Percentiles rank a stretch among this genome's conserved stretches.
phyloP scores from a whole-genome alignment of 495 filamentous ascomycete genomes.

The Aspergillus bridgeri region DNA sequence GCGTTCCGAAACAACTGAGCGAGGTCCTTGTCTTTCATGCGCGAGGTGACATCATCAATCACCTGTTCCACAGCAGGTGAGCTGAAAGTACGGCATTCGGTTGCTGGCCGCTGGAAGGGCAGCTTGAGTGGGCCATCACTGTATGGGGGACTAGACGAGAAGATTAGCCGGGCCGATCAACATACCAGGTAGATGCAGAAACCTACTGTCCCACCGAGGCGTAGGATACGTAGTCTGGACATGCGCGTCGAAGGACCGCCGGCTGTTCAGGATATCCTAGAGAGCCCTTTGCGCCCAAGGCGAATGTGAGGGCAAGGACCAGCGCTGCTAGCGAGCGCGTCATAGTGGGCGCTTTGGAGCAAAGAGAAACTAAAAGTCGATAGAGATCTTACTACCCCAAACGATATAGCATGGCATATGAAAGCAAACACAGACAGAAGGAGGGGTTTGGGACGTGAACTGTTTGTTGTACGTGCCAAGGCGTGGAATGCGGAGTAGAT shows the following conservation, averaged over 20 bases:
- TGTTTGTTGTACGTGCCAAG: constrained; percentile 6
- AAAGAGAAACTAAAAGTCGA: background rate
- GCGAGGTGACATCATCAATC: constrained; percentile 73
- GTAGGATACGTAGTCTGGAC: constrained; percentile 51
- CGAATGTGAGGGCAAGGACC: constrained; percentile 25
- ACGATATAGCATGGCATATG: background rate
- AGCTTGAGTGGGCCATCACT: constrained; percentile 76
- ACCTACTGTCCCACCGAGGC: constrained; percentile 45
- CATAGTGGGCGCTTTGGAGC: background rate
- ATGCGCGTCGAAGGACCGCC: constrained; percentile 39
- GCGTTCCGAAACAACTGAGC: constrained; percentile 94
- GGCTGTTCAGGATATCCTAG: constrained; percentile 26
- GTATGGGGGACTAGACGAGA: constrained; percentile 57
- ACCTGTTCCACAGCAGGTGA: constrained; percentile 83
- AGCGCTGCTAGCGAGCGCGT: constrained; percentile 14
- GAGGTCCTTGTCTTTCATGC: constrained; percentile 82
- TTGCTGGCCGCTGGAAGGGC: constrained; percentile 83
- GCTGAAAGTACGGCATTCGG: constrained; percentile 81
- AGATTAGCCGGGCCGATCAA: background rate
- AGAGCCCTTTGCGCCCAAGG: constrained; percentile 20
- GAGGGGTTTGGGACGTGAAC: background rate
- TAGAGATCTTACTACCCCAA: background rate
- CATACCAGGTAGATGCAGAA: background rate
- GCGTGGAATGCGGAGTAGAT: constrained; percentile 12
- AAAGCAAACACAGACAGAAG: background rate